phyloP scores from a whole-genome alignment of 345 rosid species.

The Orychophragmus violaceus region DNA sequence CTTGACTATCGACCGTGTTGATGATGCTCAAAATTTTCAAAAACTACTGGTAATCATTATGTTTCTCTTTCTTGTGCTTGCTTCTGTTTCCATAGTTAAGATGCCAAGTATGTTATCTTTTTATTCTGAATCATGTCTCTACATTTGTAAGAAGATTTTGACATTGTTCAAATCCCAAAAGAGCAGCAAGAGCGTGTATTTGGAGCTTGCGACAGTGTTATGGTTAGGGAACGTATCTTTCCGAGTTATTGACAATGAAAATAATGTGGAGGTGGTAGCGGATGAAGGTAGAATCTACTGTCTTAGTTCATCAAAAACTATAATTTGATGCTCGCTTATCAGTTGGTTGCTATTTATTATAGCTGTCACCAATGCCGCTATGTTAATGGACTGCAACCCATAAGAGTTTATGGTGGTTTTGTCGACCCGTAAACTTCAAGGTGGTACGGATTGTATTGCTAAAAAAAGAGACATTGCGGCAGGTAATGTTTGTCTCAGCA shows the following conservation, averaged over 20 bases:
- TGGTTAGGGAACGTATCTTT: constrained; percentile 88
- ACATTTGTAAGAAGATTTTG: constrained; percentile 59
- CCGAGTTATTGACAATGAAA: constrained; percentile 59
- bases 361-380: constrained; percentile 67
- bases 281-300: constrained; percentile 59
- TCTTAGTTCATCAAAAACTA: not conserved
- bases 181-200: constrained; percentile 70
- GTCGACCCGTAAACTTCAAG: too few species aligned
- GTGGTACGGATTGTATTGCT: constrained; percentile 58
- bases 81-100: not conserved
- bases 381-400: constrained; percentile 58
- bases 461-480: constrained; percentile 69
- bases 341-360: constrained; percentile 26
- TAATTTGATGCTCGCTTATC: constrained; percentile 7
- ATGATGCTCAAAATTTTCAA: too few species aligned
- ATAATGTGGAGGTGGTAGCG: constrained; percentile 66
- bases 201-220: constrained; percentile 68
- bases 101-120: not conserved
- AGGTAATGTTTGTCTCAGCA: constrained; percentile 62
- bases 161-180: constrained; percentile 53
- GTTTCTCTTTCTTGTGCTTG: not conserved
- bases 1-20: too few species aligned
- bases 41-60: constrained; percentile 54
- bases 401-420: constrained; percentile 47
- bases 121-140: not conserved